Evolutionary conservation across 495 filamentous ascomycete species (phyloP).

Genomic region (Aspergillus kassunensis): DNA sequence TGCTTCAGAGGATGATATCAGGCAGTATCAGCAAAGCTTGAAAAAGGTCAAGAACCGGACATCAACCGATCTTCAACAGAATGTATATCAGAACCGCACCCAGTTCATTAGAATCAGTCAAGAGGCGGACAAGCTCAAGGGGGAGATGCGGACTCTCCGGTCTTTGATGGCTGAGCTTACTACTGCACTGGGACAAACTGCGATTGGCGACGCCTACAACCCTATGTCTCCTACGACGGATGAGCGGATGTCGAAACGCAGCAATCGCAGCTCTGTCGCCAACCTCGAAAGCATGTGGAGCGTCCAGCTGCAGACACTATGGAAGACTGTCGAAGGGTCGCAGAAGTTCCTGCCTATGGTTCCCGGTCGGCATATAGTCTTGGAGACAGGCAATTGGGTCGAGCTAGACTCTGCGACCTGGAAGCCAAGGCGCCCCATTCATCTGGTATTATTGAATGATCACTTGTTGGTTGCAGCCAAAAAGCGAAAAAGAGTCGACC

Average conservation of each 20-base stretch:
- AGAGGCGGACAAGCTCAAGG: constrained; percentile 95
- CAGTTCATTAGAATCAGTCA: constrained; percentile 99
- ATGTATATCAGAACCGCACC: constrained; percentile 94
- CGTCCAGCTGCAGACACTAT: constrained; percentile 72
- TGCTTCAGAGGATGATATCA: constrained; percentile 91
- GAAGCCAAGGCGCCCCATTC: constrained; percentile 79
- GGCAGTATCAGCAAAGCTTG: constrained; percentile 71
- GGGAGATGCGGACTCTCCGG: constrained; percentile 87
- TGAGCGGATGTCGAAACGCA: constrained; percentile 45
- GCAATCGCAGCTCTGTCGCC: constrained; percentile 63
- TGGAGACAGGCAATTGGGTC: constrained; percentile 87
- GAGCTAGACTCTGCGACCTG: constrained; percentile 97
- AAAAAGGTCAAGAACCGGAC: constrained; percentile 77
- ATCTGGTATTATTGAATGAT: constrained; percentile 90
- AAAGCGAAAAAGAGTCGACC: constrained; percentile 84
- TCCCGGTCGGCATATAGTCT: constrained; percentile 83
- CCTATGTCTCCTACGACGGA: constrained; percentile 45
- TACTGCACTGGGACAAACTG: constrained; percentile 68
- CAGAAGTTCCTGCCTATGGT: constrained; percentile 94
- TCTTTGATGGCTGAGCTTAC: constrained; percentile 88
- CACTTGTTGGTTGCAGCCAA: constrained; percentile 85
- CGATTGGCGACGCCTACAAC: constrained; percentile 42
- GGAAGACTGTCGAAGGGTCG: constrained; percentile 92
- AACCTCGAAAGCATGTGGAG: constrained; percentile 96
- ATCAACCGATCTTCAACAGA: constrained; percentile 87